A percentile compares a stretch with the other conserved stretches of the same genome.
These are phyloP conservation scores for Phaeotremella skinneri DNA, from an alignment of 768 basidiomycete species.

Conservation along the genomic window DNA sequence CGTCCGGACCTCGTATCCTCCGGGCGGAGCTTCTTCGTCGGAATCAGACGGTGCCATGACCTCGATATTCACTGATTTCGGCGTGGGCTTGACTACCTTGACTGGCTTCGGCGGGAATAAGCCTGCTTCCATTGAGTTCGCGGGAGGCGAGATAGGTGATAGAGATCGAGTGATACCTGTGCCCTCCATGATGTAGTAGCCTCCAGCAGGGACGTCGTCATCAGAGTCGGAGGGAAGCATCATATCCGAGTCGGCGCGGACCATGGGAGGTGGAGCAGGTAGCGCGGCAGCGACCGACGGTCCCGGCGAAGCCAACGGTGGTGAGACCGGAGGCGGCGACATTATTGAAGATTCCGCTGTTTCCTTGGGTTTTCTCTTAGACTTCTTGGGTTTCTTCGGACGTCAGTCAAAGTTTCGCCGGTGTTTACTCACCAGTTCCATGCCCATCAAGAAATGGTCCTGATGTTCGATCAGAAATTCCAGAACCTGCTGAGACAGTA, in stretches of 20 bases:
- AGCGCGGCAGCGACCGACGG: neutral
- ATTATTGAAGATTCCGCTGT: neutral
- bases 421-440: conserved; percentile 40
- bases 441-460: conserved; percentile 83
- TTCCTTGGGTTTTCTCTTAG: conserved; percentile 23
- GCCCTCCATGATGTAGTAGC: conserved; percentile 45
- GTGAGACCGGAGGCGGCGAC: neutral
- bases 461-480: conserved; percentile 96
- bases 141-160: conserved; percentile 10
- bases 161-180: neutral
- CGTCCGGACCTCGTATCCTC: conserved; percentile 34
- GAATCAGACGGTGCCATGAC: conserved; percentile 43
- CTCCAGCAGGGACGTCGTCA: conserved; percentile 47
- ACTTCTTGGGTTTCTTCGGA: conserved; percentile 16
- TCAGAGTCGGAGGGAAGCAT: conserved; percentile 52
- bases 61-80: conserved; percentile 4
- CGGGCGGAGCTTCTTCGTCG: conserved; percentile 41
- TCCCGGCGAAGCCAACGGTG: neutral
- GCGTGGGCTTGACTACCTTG: neutral
- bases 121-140: conserved; percentile 14
- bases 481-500: conserved; percentile 80
- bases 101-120: conserved; percentile 19
- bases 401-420: conserved; percentile 2
- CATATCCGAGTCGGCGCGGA: conserved; percentile 45
- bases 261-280: conserved; percentile 23